Conservation (phyloP, 495 filamentous ascomycete genomes). For the Penicillium roqueforti region DNA sequence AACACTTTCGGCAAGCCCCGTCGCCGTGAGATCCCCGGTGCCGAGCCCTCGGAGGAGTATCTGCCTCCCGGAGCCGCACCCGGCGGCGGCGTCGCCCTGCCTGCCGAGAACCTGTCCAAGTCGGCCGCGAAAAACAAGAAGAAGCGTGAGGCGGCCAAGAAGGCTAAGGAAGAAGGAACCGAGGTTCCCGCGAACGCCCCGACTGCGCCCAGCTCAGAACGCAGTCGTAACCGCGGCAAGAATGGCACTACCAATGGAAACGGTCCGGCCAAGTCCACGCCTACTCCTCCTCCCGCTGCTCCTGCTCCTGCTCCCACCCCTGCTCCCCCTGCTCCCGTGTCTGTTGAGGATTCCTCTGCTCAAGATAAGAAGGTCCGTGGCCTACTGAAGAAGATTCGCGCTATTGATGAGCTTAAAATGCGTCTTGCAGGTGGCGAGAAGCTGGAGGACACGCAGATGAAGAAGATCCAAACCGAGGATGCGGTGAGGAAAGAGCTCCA, state of each 20-base stretch:
- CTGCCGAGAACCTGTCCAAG: constrained; percentile 68
- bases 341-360: constrained; percentile 35
- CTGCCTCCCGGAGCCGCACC: constrained; percentile 64
- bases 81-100: constrained; percentile 64
- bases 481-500: constrained; percentile 77
- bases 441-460: constrained; percentile 95
- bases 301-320: constrained; percentile 19
- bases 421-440: constrained; percentile 89
- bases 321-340: constrained; percentile 21
- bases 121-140: constrained; percentile 97
- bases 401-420: constrained; percentile 98
- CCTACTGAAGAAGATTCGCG: constrained; percentile 92
- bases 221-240: constrained; percentile 36
- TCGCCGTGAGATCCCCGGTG: constrained; percentile 73
- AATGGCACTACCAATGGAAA: constrained; percentile 27
- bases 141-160: constrained; percentile 89
- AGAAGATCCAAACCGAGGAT: constrained; percentile 91
- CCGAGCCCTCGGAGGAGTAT: constrained; percentile 57
- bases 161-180: constrained; percentile 70
- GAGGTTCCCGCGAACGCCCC: constrained; percentile 62
- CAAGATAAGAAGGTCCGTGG: constrained; percentile 87
- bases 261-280: constrained; percentile 14
- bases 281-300: constrained; percentile 19
- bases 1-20: constrained; percentile 78
- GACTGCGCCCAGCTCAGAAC: constrained; percentile 42